phyloP scores from a whole-genome alignment of 768 basidiomycete genomes.

The Suillus clintonianus region DNA sequence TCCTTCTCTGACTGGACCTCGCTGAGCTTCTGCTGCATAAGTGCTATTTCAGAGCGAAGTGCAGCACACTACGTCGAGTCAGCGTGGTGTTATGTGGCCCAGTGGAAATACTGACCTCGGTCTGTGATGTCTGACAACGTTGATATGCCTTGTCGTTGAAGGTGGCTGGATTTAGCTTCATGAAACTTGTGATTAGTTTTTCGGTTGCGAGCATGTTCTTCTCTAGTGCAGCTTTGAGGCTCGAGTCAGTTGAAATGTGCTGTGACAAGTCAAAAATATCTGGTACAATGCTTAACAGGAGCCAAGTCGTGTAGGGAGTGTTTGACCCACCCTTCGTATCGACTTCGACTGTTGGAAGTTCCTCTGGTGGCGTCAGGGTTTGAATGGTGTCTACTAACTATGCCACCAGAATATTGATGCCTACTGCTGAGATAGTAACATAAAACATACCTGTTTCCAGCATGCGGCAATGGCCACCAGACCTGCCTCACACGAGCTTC shows the following conservation, averaged over 20 bases:
- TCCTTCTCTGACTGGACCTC: slow-evolving; percentile 53
- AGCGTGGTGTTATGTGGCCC: not conserved
- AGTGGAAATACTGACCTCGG: slow-evolving; percentile 50
- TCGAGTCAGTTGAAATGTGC: slow-evolving; percentile 31
- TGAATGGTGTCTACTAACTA: slow-evolving; percentile 72
- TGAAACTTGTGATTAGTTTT: slow-evolving; percentile 59
- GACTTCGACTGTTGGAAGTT: slow-evolving; percentile 44
- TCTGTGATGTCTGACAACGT: slow-evolving; percentile 54
- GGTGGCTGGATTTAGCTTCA: slow-evolving; percentile 36
- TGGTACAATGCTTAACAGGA: slow-evolving; percentile 10
- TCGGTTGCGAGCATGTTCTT: slow-evolving; percentile 60
- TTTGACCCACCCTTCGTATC: slow-evolving; percentile 41
- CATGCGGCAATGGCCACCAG: slow-evolving; percentile 75
- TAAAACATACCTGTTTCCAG: slow-evolving; percentile 70
- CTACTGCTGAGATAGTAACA: slow-evolving; percentile 6
- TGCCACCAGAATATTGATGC: slow-evolving; percentile 5
- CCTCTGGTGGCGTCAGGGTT: slow-evolving; percentile 54
- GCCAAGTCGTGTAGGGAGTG: not conserved
- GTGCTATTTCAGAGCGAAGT: slow-evolving; percentile 57
- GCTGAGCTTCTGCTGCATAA: slow-evolving; percentile 49
- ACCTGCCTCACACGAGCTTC: slow-evolving; percentile 67
- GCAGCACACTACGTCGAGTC: slow-evolving; percentile 49
- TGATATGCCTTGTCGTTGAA: slow-evolving; percentile 42
- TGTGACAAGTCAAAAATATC: slow-evolving; percentile 35
- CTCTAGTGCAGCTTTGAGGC: slow-evolving; percentile 45